Base-by-base conservation (phyloP, 2,329 filamentous ascomycete species). In the Lachnellula suecica region DNA sequence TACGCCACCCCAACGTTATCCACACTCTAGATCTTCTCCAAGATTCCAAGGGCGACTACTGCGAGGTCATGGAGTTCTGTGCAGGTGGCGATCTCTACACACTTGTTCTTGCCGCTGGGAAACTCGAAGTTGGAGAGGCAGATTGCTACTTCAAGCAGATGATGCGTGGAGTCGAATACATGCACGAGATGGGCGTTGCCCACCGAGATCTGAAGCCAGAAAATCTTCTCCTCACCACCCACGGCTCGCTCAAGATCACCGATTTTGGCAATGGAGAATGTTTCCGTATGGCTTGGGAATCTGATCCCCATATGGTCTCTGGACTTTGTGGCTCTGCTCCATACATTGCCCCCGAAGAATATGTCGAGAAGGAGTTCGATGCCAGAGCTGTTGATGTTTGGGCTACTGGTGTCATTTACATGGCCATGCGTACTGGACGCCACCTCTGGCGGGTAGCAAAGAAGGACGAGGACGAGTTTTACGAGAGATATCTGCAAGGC, bases 251-350 rank as follows among this genome's bases (percentile, higher is more conserved):
- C 62, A 99, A 99, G 68, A 99, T 99, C 59, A 97, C 94, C 24
- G 94, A 99, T 70, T 99, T 99, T 64, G 94, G 94, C 57, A 99
- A 99, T 64, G 94, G 94, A 65, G 94, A 99, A 72, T 99, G 94
- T 72, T 99, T 99, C 81, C 88, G 94, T 51, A 97, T 97, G 93
- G 94, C 94, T 2, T 99, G 94, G 94, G 94, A 99, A 72, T 94
- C 91, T 49, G 92, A 97, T 70, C 88, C 94, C 19, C 94, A 97
- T 72, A 97, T 97, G 92, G 96, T 96, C 3, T 93, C 91, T 37
- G 94, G 94, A 40, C 84, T 99, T 11, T 99, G 94, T 70, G 94
- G 94, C 37, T 97, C 92, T 13, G 94, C 93, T 20, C 94, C 94
- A 0, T 99, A 99, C 68, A 99, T 99, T 62, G 90, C 94, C 1